Evolutionary conservation across 1,284 basidiomycete species (phyloP), one percentile per base, ranked within the genome.

Genomic region (Stereum hirsutum): DNA sequence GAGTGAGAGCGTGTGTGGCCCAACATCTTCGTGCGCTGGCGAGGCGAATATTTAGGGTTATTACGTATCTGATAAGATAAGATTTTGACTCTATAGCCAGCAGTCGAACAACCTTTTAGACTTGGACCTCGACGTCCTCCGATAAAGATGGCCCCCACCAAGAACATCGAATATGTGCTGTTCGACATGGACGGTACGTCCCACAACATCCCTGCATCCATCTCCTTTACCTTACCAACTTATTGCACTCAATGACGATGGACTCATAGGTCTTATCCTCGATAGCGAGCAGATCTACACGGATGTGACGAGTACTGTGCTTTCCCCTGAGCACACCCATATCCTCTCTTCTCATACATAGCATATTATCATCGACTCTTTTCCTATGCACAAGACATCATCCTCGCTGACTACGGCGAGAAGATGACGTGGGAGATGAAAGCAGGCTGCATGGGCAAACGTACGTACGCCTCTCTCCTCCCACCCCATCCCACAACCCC

Each of bases 371-470:
- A 74, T 89, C 15, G 5, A 17, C 7, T 5, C 11, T 35, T 8
- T 10, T 44, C 32, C 34, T 12, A 15, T 15, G 25, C 7, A 23
- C 17, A 52, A 83, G 81, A 89, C 61, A 68, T 75, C 32, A 82
- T 87, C 45, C 74, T 89, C 30, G 73, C 66, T n/a, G 65, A 64
- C n/a, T 77, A 82, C 54, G 85, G 82, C 27, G 78, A 76, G 47
- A 63, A 74, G 51, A 85, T 89, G 83, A 83, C 82, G 6, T 88
- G 85, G 84, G 79, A 85, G 44, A 86, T 89, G 47, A 89, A 89
- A 56, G 79, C 83, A 17, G 81, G 81, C 0, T 74, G 82, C 43
- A 89, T 89, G 86, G 86, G 87, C 41, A 86, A 83, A 69, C 75
- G 85, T 86, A 50, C 49, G 78, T 64, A 30, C 36, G 31, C 36